Base-by-base conservation (phyloP, 2,329 filamentous ascomycete genomes). In the Diaporthe citriasiana region DNA sequence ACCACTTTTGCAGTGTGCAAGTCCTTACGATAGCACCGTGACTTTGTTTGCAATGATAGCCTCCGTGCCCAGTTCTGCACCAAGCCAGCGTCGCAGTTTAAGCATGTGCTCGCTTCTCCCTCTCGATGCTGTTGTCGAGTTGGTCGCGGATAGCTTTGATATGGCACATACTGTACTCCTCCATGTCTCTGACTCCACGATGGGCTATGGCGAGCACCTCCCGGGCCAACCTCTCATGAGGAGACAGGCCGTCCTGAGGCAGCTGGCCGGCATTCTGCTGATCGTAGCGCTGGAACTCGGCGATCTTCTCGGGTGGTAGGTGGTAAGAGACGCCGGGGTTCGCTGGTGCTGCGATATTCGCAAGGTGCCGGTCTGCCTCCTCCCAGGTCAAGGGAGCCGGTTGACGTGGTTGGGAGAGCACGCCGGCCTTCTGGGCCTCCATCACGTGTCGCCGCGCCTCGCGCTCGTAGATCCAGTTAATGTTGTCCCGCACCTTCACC, bases 401-500 rank as follows among this genome's bases (percentile, higher is more conserved):
- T 30, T 60, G 47, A n/a, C 73, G 72, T 17, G 74, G 71, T 63
- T 57, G 45, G 38, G 71, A 63, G 17, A 74, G 42, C 30, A 50
- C 57, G 25, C 60, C 66, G 33, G 53, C 47, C 60, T 66, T 70
- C 15, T 75, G 76, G 3, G 80, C 80, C 10, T 76, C 74, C 22
- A 73, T 72, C 4, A 82, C 53, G 38, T 82, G 78, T 19, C 82
- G 82, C 33, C 71, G 73, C 72, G 80, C 80, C 75, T 84, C 82
- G 27, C 82, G 79, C 63, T 80, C 77, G 50, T 82, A 81, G 63
- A 84, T 79, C 74, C 79, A 79, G 38, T 80, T 50, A 30, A 84
- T 73, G 57, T 83, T 83, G 30, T 80, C 77, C 38, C 77, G 77
- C 27, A 83, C 80, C 19, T 77, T 80, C 1, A 72, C 73, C 17